A percentile compares a stretch with the other conserved stretches of the same genome.
phyloP scores from a whole-genome alignment of 2,329 filamentous ascomycete species.

The Drechslera avenae region DNA sequence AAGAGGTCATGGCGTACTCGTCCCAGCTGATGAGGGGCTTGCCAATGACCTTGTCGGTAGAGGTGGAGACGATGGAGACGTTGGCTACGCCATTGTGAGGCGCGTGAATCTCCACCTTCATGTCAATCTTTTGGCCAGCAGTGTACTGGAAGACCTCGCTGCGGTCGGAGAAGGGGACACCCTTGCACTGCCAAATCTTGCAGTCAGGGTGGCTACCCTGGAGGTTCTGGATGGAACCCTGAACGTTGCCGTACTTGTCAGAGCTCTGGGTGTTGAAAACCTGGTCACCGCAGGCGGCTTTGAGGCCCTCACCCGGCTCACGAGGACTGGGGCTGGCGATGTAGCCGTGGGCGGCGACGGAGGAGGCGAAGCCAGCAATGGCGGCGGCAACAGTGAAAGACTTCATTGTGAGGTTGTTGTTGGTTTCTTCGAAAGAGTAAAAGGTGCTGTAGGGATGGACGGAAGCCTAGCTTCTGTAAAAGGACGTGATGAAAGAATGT shows the following conservation, averaged over 20 bases:
- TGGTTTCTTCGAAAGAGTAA: conserved; percentile 16
- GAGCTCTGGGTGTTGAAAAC: conserved; percentile 59
- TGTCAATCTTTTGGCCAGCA: conserved; percentile 54
- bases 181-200: conserved; percentile 63
- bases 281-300: conserved; percentile 60
- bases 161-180: conserved; percentile 60
- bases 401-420: conserved; percentile 49
- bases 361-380: conserved; percentile 52
- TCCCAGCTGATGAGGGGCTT: conserved; percentile 60
- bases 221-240: conserved; percentile 59
- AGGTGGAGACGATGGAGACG: conserved; percentile 63
- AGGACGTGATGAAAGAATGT: conserved; percentile 36
- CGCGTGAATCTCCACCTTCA: conserved; percentile 56
- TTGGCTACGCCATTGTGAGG: conserved; percentile 63
- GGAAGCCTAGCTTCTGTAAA: conserved; percentile 43
- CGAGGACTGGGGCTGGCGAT: conserved; percentile 57
- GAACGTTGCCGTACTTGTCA: conserved; percentile 63
- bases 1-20: conserved; percentile 58
- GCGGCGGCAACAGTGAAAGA: conserved; percentile 49
- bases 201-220: conserved; percentile 55
- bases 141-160: conserved; percentile 59
- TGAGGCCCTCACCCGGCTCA: conserved; percentile 58
- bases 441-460: conserved; percentile 26
- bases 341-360: conserved; percentile 60
- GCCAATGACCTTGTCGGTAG: conserved; percentile 59